A percentile compares a stretch with the other conserved stretches of the same genome.
Evolutionary conservation across 306 rosid genomes (phyloP).

Genomic region (Boehmeria nivea): DNA sequence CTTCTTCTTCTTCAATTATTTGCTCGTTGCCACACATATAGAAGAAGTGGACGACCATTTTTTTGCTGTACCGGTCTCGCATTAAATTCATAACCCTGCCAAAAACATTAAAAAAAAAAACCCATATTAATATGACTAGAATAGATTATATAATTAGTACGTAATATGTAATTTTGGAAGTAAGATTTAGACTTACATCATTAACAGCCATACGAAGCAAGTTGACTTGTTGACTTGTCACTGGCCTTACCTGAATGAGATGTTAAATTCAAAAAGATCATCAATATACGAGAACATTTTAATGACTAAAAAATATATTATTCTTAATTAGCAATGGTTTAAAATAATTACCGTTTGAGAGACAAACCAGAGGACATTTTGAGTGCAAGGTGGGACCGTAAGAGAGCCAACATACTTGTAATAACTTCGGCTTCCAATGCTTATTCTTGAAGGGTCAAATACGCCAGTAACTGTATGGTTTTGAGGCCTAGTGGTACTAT

Average conservation of each 20-base stretch:
- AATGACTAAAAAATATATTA: too few relatives aligned
- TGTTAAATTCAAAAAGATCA: not conserved
- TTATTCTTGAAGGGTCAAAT: conserved; percentile 36
- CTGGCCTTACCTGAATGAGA: conserved; percentile 41
- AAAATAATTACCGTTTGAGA: conserved; percentile 18
- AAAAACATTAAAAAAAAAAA: not conserved
- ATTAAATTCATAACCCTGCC: conserved; percentile 51
- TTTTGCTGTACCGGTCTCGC: conserved; percentile 62
- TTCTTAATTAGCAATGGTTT: not conserved
- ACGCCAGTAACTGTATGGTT: conserved; percentile 25
- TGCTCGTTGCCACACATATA: too few relatives aligned
- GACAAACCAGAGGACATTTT: conserved; percentile 58
- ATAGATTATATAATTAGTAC: too few relatives aligned
- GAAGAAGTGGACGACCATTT: conserved; percentile 37
- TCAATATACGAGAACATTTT: not conserved
- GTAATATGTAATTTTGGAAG: not conserved
- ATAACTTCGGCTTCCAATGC: conserved; percentile 24
- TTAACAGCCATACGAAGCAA: conserved; percentile 58
- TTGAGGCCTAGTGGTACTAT: not conserved
- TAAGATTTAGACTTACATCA: conserved; percentile 55
- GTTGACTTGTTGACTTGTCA: conserved; percentile 39
- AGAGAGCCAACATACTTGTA: conserved; percentile 74
- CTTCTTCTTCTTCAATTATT: too few relatives aligned
- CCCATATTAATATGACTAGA: too few relatives aligned
- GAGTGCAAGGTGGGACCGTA: conserved; percentile 62